Evolutionary conservation across 495 filamentous ascomycete species (phyloP).

Genomic region (Penicillium verhagenii): DNA sequence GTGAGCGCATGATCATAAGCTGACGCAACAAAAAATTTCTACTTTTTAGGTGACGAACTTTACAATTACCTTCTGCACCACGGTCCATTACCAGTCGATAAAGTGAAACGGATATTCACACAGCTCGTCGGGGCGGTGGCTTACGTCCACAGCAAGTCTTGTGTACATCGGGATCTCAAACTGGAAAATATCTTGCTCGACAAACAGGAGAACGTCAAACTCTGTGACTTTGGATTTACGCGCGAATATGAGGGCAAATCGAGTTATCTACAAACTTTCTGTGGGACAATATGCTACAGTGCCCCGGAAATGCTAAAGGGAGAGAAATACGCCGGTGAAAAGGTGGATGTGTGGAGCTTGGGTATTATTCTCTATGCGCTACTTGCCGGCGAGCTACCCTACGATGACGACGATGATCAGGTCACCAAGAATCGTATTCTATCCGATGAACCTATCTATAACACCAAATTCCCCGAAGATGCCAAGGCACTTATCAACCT

Average conservation of each 20-base stretch:
- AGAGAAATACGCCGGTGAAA: constrained; percentile 96
- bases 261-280: constrained; percentile 96
- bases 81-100: constrained; percentile 79
- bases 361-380: constrained; percentile 95
- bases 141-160: constrained; percentile 93
- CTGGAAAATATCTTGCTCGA: constrained; percentile 96
- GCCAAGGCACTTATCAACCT: constrained; percentile 71
- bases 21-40: constrained; percentile 1
- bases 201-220: constrained; percentile 95
- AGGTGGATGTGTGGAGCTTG: constrained; percentile 97
- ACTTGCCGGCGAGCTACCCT: constrained; percentile 88
- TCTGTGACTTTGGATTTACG: constrained; percentile 99
- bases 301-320: constrained; percentile 98
- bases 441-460: constrained; percentile 77
- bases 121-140: constrained; percentile 93
- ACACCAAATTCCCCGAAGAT: constrained; percentile 73
- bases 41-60: constrained; percentile 77
- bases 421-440: constrained; percentile 84
- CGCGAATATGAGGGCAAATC: constrained; percentile 94
- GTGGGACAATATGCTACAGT: constrained; percentile 95
- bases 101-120: constrained; percentile 93
- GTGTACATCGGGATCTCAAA: constrained; percentile 95
- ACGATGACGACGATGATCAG: constrained; percentile 90
- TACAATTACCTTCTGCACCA: constrained; percentile 92
- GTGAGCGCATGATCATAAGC: background rate